Conservation (phyloP, 768 basidiomycete genomes). For the Gloeophyllum trabeum region DNA sequence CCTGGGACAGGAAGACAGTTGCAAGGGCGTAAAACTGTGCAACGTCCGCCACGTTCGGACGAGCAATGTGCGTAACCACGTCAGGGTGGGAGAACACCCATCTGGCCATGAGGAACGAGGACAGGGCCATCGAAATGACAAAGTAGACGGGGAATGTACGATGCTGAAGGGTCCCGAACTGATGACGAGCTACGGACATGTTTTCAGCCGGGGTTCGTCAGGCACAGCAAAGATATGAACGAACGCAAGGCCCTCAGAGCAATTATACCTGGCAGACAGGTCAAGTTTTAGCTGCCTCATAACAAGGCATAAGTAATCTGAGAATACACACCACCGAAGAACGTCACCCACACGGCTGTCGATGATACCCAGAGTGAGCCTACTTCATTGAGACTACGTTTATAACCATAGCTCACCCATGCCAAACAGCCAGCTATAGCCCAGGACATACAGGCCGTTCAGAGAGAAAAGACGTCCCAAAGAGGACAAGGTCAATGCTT, state of each 20-base stretch:
- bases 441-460: constrained; percentile 35
- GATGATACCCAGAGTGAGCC: neutral
- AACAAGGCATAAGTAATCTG: too few species aligned
- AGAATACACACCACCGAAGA: constrained; percentile 41
- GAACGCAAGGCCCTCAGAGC: constrained; percentile 47
- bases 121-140: constrained; percentile 39
- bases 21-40: constrained; percentile 51
- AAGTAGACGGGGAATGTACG: constrained; percentile 72
- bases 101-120: constrained; percentile 39
- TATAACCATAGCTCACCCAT: constrained; percentile 71
- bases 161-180: constrained; percentile 67
- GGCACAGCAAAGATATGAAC: constrained; percentile 14
- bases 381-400: too few species aligned
- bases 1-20: constrained; percentile 34
- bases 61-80: constrained; percentile 33
- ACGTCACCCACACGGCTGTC: constrained; percentile 46
- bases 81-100: constrained; percentile 51
- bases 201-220: too few species aligned
- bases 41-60: constrained; percentile 45
- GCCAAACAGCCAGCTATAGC: constrained; percentile 56
- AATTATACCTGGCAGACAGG: constrained; percentile 36
- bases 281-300: neutral
- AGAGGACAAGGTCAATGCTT: too few species aligned
- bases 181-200: constrained; percentile 51
- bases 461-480: too few species aligned